Evolutionary conservation across 1,139 yeast genomes (phyloP).

Genomic region (Maudiozyma humilis): DNA sequence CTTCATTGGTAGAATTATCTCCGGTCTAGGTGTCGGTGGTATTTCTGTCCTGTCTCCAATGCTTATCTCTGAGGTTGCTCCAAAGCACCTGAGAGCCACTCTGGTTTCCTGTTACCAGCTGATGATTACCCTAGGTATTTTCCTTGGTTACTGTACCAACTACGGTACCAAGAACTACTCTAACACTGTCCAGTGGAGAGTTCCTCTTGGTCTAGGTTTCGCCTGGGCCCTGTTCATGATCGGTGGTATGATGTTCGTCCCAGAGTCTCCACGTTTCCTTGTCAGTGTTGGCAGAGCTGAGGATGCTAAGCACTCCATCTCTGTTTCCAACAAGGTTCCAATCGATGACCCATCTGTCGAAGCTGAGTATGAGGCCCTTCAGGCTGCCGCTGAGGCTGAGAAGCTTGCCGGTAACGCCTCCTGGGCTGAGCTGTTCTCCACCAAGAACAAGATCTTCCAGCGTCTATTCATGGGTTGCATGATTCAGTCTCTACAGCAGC

Average conservation of each 20-base stretch:
- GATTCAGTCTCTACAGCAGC: constrained; percentile 63
- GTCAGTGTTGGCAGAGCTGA: constrained; percentile 45
- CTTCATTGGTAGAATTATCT: constrained; percentile 52
- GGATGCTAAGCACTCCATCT: constrained; percentile 45
- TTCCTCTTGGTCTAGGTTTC: constrained; percentile 47
- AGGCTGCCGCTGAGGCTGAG: constrained; percentile 51
- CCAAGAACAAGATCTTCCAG: constrained; percentile 39
- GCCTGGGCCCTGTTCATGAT: constrained; percentile 37
- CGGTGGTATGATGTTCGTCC: constrained; percentile 55
- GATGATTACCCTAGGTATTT: constrained; percentile 55
- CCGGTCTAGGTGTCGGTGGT: constrained; percentile 59
- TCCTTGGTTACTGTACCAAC: constrained; percentile 54
- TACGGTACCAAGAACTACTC: constrained; percentile 46
- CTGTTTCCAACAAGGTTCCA: constrained; percentile 39
- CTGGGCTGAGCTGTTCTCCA: constrained; percentile 34
- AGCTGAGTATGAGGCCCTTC: constrained; percentile 51
- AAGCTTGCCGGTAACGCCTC: constrained; percentile 32
- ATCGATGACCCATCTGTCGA: constrained; percentile 39
- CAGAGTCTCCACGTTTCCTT: constrained; percentile 72
- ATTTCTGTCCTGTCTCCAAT: constrained; percentile 54
- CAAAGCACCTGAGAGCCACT: constrained; percentile 61
- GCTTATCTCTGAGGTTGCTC: constrained; percentile 57
- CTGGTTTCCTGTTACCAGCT: constrained; percentile 55
- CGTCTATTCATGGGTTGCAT: constrained; percentile 57
- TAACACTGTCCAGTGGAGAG: constrained; percentile 51